These are phyloP conservation scores for Sarocladium oryzae DNA, from an alignment of 2,329 filamentous ascomycete species.

Conservation along the genomic window DNA sequence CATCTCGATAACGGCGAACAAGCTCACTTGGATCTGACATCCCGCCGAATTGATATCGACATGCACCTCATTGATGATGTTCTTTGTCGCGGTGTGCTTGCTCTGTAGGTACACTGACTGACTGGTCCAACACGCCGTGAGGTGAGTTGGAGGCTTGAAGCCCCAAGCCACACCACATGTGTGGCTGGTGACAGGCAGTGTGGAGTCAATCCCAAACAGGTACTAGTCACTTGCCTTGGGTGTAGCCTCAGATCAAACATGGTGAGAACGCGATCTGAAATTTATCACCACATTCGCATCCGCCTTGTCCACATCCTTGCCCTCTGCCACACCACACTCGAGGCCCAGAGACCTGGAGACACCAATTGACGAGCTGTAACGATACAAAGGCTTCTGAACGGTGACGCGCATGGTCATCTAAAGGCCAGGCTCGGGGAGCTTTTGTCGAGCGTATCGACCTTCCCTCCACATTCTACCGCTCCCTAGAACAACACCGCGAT, in stretches of 20 bases:
- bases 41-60: no score
- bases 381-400: neutral
- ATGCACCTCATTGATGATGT: no score
- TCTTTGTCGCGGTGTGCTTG: no score
- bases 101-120: no score
- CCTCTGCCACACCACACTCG: neutral
- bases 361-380: neutral
- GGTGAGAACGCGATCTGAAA: constrained; percentile 6
- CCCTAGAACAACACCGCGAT: constrained; percentile 23
- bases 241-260: constrained; percentile 4
- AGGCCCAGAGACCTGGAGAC: neutral
- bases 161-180: constrained; percentile 5
- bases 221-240: neutral
- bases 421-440: constrained; percentile 25
- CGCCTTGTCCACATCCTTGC: neutral
- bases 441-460: constrained; percentile 26
- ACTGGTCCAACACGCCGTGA: no score
- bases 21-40: constrained; percentile 28
- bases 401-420: constrained; percentile 26
- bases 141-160: neutral
- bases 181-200: constrained; percentile 10
- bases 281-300: constrained; percentile 7
- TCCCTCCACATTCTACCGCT: constrained; percentile 10
- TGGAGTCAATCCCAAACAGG: constrained; percentile 8
- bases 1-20: constrained; percentile 31